Evolutionary conservation across 371 early-diverging fungal species (phyloP).

Genomic region (Rhizopus stolonifer): DNA sequence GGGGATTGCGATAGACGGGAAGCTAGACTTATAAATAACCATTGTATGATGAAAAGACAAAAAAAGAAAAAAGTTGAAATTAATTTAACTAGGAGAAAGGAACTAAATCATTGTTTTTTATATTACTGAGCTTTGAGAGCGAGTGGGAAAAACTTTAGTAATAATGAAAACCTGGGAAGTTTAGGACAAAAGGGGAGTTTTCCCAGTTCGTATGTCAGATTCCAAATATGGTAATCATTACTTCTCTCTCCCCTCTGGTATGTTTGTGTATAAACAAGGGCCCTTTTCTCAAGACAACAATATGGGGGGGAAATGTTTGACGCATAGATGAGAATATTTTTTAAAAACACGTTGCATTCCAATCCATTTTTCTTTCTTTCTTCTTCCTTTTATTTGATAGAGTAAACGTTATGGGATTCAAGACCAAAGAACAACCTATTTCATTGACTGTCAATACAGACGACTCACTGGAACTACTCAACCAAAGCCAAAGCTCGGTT

Average conservation of each 20-base stretch:
- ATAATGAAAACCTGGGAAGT: slow-evolving; percentile 1
- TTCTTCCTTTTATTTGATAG: not conserved
- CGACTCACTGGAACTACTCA: slow-evolving; percentile 8
- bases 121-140: not conserved
- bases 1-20: slow-evolving; percentile 53
- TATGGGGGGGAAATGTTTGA: not conserved
- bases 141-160: slow-evolving; percentile 1
- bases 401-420: not conserved
- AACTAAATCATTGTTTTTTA: not conserved
- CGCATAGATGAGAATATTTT: not conserved
- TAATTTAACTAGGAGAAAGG: not conserved
- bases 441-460: slow-evolving; percentile 13
- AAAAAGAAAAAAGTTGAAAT: not conserved
- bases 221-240: not conserved
- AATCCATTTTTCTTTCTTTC: not conserved
- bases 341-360: not conserved
- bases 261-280: slow-evolving; percentile 4
- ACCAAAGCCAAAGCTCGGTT: slow-evolving; percentile 1
- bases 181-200: no score
- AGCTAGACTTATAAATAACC: slow-evolving; percentile 36
- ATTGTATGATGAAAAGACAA: slow-evolving; percentile 7
- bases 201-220: not conserved
- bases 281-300: not conserved
- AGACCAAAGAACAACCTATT: not conserved
- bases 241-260: slow-evolving; percentile 1